phyloP scores from a whole-genome alignment of 164 flowering plant species.

The Tetracentron sinense region DNA sequence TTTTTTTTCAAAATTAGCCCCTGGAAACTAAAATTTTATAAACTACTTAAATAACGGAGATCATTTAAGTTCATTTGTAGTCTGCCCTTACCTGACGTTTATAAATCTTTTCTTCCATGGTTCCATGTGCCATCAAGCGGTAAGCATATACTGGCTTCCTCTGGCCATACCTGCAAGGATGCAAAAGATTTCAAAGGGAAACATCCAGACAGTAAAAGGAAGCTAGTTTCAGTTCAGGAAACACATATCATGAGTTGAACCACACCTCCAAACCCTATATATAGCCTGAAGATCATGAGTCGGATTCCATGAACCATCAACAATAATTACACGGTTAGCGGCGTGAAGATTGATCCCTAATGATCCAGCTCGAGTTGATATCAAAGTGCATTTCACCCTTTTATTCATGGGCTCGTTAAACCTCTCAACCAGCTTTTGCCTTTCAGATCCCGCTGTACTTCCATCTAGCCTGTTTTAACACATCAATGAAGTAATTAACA shows the following conservation, averaged over 20 bases:
- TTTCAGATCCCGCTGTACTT: conserved; percentile 75
- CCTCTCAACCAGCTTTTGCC: conserved; percentile 86
- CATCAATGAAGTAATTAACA: background rate
- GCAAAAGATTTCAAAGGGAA: conserved; percentile 2
- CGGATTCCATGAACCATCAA: conserved; percentile 99
- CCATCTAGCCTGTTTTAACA: conserved; percentile 80
- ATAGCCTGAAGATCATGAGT: conserved; percentile 98
- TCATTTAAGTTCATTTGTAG: background rate
- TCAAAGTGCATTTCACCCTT: conserved; percentile 87
- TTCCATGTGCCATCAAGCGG: conserved; percentile 92
- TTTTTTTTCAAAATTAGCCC: conserved; percentile 1
- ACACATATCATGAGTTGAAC: background rate
- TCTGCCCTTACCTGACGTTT: conserved; percentile 78
- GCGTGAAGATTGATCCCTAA: conserved; percentile 94
- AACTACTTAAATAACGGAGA: background rate
- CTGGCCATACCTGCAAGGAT: conserved; percentile 81
- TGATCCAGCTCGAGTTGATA: conserved; percentile 97
- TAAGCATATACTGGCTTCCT: conserved; percentile 94
- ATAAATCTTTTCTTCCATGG: conserved; percentile 97
- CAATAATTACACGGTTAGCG: conserved; percentile 93
- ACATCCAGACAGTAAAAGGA: conserved; percentile 2
- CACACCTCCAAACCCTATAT: conserved; percentile 94
- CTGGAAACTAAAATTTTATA: background rate
- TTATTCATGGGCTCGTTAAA: conserved; percentile 74
- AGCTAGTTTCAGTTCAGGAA: background rate